Conservation (phyloP, 345 rosid genomes). For the Sisymbrium altissimum region DNA sequence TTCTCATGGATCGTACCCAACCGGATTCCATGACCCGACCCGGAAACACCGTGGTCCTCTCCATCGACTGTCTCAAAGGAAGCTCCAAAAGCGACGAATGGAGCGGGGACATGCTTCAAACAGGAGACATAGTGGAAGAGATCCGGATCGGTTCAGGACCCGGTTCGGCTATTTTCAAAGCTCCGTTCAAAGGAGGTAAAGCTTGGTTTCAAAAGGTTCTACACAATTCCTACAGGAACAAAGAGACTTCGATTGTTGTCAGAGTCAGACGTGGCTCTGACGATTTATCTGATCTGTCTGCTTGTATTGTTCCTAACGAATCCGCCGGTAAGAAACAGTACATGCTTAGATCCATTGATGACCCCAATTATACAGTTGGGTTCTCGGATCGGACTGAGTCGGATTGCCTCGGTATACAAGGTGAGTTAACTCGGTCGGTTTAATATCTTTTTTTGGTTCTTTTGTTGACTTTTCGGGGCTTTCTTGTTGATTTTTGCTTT, state of each 20-base stretch:
- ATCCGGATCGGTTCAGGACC: constrained; percentile 66
- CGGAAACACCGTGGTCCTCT: constrained; percentile 47
- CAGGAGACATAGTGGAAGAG: constrained; percentile 97
- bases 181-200: constrained; percentile 90
- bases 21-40: constrained; percentile 40
- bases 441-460: neutral
- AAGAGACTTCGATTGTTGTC: constrained; percentile 77
- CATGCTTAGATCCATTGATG: constrained; percentile 77
- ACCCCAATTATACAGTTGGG: constrained; percentile 90
- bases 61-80: constrained; percentile 88
- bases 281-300: constrained; percentile 73
- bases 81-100: constrained; percentile 90
- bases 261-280: constrained; percentile 66
- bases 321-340: constrained; percentile 61
- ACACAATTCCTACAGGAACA: constrained; percentile 59
- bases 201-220: constrained; percentile 77
- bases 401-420: constrained; percentile 82
- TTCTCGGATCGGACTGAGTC: constrained; percentile 80
- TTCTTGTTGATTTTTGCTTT: neutral
- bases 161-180: constrained; percentile 36
- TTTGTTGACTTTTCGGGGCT: constrained; percentile 20
- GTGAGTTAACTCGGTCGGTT: constrained; percentile 40
- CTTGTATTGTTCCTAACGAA: constrained; percentile 88
- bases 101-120: constrained; percentile 95
- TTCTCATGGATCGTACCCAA: constrained; percentile 52